phyloP scores from a whole-genome alignment of 306 rosid species.

The Lotus japonicus region DNA sequence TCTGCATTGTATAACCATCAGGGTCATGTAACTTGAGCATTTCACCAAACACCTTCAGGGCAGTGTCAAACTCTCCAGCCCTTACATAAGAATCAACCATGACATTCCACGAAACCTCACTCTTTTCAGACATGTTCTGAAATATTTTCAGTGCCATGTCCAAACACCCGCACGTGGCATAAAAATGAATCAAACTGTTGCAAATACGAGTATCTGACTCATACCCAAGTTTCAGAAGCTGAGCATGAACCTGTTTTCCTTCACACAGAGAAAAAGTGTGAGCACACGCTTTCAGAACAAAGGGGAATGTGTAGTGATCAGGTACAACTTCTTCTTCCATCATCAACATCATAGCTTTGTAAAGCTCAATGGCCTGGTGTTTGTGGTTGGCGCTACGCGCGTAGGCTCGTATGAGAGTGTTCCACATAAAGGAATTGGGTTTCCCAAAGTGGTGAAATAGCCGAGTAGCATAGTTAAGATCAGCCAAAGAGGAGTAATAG shows the following conservation, averaged over 20 bases:
- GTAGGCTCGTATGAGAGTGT: constrained; percentile 64
- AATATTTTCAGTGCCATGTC: constrained; percentile 55
- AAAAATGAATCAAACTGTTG: constrained; percentile 78
- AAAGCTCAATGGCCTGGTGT: constrained; percentile 36
- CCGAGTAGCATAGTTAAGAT: constrained; percentile 50
- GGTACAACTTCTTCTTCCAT: constrained; percentile 34
- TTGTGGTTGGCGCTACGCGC: constrained; percentile 44
- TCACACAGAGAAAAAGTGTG: constrained; percentile 48
- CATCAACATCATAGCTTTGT: constrained; percentile 38
- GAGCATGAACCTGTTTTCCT: constrained; percentile 70
- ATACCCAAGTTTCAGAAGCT: constrained; percentile 55
- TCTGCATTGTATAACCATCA: constrained; percentile 76
- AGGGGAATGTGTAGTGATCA: constrained; percentile 62
- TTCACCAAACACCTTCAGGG: constrained; percentile 45
- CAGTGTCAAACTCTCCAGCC: constrained; percentile 44
- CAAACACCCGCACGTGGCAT: constrained; percentile 57
- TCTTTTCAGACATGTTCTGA: constrained; percentile 44
- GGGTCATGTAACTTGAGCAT: constrained; percentile 59
- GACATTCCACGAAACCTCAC: constrained; percentile 70
- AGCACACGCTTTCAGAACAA: constrained; percentile 73
- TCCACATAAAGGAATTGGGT: constrained; percentile 84
- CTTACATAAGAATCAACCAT: constrained; percentile 58
- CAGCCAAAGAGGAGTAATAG: constrained; percentile 29
- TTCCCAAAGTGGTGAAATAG: constrained; percentile 37
- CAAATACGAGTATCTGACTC: constrained; percentile 43